Evolutionary conservation across 208 protist species (phyloP).

Genomic region (Acanthamoeba sp.): DNA sequence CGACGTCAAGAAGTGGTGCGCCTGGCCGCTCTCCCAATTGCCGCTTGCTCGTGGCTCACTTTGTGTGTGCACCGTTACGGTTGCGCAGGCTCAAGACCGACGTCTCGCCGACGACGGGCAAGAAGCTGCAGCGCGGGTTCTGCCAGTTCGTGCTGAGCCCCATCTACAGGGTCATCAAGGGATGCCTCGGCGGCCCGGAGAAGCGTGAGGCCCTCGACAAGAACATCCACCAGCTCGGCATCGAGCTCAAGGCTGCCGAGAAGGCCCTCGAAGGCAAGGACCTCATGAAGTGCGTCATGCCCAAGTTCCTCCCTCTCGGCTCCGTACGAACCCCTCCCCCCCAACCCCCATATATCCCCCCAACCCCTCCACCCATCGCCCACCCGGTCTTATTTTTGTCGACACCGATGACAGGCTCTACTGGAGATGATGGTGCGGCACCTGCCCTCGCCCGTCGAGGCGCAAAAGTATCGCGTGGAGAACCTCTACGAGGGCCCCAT

Average conservation of each 20-base stretch:
- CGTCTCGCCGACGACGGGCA: constrained; percentile 78
- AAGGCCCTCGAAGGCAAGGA: constrained; percentile 93
- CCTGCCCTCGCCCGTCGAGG: constrained; percentile 97
- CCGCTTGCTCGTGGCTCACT: too few relatives aligned
- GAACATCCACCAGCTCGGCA: constrained; percentile 94
- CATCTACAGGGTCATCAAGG: constrained; percentile 96
- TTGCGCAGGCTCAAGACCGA: not conserved
- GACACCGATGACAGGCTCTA: constrained; percentile 84
- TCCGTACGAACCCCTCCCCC: constrained; percentile 90
- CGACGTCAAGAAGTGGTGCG: constrained; percentile 93
- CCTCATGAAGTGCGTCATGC: constrained; percentile 98
- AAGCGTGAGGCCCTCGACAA: not conserved
- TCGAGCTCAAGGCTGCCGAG: constrained; percentile 95
- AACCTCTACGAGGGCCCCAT: constrained; percentile 97
- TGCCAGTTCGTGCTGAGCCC: constrained; percentile 98
- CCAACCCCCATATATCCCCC: constrained; percentile 91
- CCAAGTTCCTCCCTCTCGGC: constrained; percentile 86
- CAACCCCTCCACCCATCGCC: constrained; percentile 73
- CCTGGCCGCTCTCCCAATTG: too few relatives aligned
- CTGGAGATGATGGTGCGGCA: constrained; percentile 99
- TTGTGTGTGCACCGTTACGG: not conserved
- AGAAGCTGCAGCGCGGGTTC: constrained; percentile 92
- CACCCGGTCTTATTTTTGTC: too few relatives aligned
- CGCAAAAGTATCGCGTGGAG: constrained; percentile 97
- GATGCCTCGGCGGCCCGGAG: not conserved